Conservation (phyloP, 305 asterid genomes). For the Fraxinus sp. region DNA sequence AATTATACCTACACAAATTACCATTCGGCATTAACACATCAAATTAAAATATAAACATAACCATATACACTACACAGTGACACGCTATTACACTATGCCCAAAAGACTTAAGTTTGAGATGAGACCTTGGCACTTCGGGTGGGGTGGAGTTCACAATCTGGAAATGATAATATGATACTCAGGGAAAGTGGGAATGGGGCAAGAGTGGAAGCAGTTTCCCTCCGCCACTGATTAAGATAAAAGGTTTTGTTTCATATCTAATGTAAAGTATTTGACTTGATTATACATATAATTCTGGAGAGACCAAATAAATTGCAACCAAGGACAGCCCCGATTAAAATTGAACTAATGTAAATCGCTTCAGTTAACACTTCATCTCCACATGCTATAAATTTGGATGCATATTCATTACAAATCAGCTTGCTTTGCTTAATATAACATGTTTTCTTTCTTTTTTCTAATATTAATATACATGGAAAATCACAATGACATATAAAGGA, state of each 20-base stretch:
- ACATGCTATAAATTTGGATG: neutral
- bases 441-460: neutral
- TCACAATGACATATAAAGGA: conserved; percentile 4
- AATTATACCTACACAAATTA: neutral
- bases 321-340: neutral
- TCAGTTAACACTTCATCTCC: neutral
- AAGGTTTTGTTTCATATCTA: conserved; percentile 9
- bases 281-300: neutral
- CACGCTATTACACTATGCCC: neutral
- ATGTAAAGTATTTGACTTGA: neutral
- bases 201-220: neutral
- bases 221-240: neutral
- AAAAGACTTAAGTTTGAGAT: neutral
- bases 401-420: neutral
- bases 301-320: conserved; percentile 1
- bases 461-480: neutral
- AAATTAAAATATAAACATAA: neutral
- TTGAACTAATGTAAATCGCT: neutral
- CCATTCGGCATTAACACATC: neutral
- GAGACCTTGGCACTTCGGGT: neutral
- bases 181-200: neutral
- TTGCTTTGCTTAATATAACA: neutral
- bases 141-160: neutral
- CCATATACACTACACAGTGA: neutral
- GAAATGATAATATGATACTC: neutral